These are phyloP conservation scores for Cladochytrium tenue DNA, from an alignment of 371 early-diverging fungal genomes.

Conservation along the genomic window DNA sequence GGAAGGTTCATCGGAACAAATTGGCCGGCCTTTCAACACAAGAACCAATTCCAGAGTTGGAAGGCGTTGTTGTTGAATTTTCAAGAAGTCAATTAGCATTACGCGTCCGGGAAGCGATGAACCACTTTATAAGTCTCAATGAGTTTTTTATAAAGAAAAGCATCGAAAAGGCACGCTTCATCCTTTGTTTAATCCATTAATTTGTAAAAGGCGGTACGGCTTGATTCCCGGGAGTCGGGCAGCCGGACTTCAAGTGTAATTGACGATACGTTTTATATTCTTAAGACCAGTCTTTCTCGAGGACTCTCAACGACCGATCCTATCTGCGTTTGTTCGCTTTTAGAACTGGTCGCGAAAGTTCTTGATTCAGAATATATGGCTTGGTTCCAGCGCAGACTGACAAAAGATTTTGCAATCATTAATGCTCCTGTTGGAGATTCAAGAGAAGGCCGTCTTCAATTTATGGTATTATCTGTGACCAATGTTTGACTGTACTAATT, in stretches of 20 bases:
- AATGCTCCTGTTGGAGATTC: constrained; percentile 35
- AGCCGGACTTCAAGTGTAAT: constrained; percentile 74
- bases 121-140: constrained; percentile 70
- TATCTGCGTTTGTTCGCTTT: constrained; percentile 63
- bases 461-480: constrained; percentile 62
- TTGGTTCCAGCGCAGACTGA: constrained; percentile 62
- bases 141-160: constrained; percentile 71
- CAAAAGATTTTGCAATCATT: constrained; percentile 49
- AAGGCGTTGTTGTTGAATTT: constrained; percentile 35
- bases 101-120: constrained; percentile 67
- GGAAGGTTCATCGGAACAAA: constrained; percentile 18
- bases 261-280: constrained; percentile 89
- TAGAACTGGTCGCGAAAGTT: constrained; percentile 59
- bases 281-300: constrained; percentile 74
- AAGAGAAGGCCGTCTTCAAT: constrained; percentile 56
- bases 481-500: constrained; percentile 22
- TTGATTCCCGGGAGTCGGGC: constrained; percentile 36
- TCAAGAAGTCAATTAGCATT: constrained; percentile 57
- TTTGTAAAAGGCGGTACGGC: constrained; percentile 27
- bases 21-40: constrained; percentile 2
- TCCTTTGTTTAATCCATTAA: constrained; percentile 1
- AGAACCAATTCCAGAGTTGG: constrained; percentile 12
- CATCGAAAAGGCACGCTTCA: constrained; percentile 66
- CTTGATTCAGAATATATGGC: constrained; percentile 70
- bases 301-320: constrained; percentile 73